Evolutionary conservation across 768 basidiomycete genomes (phyloP).

Genomic region (Cantharellus anzutake): DNA sequence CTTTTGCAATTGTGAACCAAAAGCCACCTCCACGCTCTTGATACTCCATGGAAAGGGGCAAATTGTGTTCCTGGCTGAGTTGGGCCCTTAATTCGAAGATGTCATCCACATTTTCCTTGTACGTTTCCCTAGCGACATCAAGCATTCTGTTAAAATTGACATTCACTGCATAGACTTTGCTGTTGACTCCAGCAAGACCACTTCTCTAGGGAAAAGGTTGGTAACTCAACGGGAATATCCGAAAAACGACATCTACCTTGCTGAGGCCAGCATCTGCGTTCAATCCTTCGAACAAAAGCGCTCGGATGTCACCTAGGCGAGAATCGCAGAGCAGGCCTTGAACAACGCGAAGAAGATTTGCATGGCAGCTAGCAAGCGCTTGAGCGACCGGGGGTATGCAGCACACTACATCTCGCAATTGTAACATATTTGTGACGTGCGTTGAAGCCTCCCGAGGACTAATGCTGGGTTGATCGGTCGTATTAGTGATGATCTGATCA

Average conservation of each 20-base stretch:
- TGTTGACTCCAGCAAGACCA: conserved; percentile 54
- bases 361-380: conserved; percentile 37
- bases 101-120: conserved; percentile 81
- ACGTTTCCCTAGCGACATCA: conserved; percentile 89
- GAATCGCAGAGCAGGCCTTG: conserved; percentile 61
- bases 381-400: conserved; percentile 43
- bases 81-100: conserved; percentile 48
- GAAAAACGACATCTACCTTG: conserved; percentile 28
- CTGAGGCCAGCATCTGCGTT: conserved; percentile 48
- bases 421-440: conserved; percentile 62
- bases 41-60: conserved; percentile 49
- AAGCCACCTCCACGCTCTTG: conserved; percentile 48
- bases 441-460: conserved; percentile 22
- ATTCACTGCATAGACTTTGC: conserved; percentile 81
- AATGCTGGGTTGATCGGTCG: conserved; percentile 28
- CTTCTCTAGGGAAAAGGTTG: conserved; percentile 23
- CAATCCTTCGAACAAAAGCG: conserved; percentile 37
- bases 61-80: conserved; percentile 39
- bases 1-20: conserved; percentile 49
- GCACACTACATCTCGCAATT: conserved; percentile 51
- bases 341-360: conserved; percentile 43
- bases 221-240: neutral
- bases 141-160: conserved; percentile 68
- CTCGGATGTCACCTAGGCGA: conserved; percentile 42
- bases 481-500: conserved; percentile 12